Evolutionary conservation across 2,329 filamentous ascomycete genomes (phyloP).

Genomic region (Aspergillus sp.): DNA sequence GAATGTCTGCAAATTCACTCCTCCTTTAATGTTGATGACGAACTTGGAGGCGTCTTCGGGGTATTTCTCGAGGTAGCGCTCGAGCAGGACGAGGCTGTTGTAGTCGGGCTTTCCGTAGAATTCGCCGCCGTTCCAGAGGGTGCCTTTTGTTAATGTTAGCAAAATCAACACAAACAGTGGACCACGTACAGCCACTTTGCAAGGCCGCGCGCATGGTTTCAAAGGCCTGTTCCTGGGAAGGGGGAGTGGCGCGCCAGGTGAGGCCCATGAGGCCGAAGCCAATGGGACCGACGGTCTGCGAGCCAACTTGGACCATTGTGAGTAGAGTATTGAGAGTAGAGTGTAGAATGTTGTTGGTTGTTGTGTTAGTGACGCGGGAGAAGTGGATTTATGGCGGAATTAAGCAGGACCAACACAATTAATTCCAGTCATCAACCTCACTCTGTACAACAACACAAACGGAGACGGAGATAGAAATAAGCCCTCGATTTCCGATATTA

Average conservation of each 20-base stretch:
- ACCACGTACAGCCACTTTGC: not conserved
- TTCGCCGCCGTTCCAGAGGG: conserved; percentile 64
- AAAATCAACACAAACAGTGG: not conserved
- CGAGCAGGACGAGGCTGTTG: conserved; percentile 61
- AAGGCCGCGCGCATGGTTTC: conserved; percentile 2
- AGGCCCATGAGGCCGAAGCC: conserved; percentile 10
- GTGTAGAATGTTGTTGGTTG: not conserved
- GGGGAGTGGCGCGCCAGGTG: not conserved
- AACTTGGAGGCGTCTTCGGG: conserved; percentile 64
- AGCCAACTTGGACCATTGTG: not conserved
- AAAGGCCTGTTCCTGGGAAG: conserved; percentile 1
- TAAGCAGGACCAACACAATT: too few relatives aligned
- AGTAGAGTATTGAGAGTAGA: too few relatives aligned
- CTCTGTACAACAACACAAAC: too few relatives aligned
- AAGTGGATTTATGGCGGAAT: too few relatives aligned
- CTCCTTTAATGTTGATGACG: conserved; percentile 64
- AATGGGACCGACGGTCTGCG: conserved; percentile 1
- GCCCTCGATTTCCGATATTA: too few relatives aligned
- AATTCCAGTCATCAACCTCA: too few relatives aligned
- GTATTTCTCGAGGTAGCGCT: conserved; percentile 63
- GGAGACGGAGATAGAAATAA: too few relatives aligned
- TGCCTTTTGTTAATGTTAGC: conserved; percentile 14
- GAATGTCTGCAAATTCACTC: conserved; percentile 37
- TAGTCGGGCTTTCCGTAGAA: conserved; percentile 62
- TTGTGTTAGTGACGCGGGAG: too few relatives aligned